Evolutionary conservation across 805 yeast genomes (phyloP), one percentile per base, ranked within the genome.

Genomic region (Monosporozyma aerobia): DNA sequence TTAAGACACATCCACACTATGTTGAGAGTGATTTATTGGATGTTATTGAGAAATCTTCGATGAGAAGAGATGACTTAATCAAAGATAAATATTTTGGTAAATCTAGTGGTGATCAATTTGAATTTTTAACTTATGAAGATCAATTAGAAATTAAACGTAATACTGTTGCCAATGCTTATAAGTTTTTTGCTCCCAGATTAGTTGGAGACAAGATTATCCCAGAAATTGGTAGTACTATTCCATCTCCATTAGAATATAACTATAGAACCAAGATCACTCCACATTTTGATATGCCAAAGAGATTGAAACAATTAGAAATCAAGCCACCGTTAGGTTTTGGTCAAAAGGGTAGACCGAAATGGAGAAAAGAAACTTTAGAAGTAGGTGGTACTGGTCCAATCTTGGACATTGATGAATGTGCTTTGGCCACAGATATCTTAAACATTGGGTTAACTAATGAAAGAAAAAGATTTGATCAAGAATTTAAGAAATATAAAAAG

Each of bases 231-330:
- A 69, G 73, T 1, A 87, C 95, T 0, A 78, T 84, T 41, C 78
- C 82, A 6, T 87, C 96, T 10, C 99, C 99, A 3, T 70, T 81
- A 53, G 77, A 83, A 58, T 86, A 77, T 65, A 75, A 76, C 39
- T 94, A 94, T 69, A 77, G 99, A 65, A 94, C 99, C 0, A 94
- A 94, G 65, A 76, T 94, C 44, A 94, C 99, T 0, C 99, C 99
- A 5, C 99, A 94, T 71, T 94, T 90, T 69, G 90, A 86, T 62
- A 71, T 87, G 40, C 94, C 95, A 25, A 77, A 81, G 62, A 77
- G 81, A 61, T 56, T 64, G 11, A 71, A 71, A 49, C 72, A 74
- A 11, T 62, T 71, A 33, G 65, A 61, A 16, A 63, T 66, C 44
- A 69, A 75, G 53, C 96, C 97, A 16, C 79, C 87, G 14, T 73